Evolutionary conservation across 176 grass and related monocot genomes (phyloP).

Genomic region (Dactylis glomerata): DNA sequence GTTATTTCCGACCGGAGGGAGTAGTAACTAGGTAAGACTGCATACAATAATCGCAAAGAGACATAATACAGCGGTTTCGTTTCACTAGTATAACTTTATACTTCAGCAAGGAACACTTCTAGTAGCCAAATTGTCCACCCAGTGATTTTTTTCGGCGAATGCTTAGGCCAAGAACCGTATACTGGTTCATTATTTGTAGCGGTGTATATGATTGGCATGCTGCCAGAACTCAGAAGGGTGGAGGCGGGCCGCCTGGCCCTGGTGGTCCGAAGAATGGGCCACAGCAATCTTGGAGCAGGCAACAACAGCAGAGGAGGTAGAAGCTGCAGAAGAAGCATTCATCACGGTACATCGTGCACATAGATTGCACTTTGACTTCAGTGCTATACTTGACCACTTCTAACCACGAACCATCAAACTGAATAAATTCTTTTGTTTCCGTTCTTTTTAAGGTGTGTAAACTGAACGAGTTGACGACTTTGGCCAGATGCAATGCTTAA

Average conservation of each 20-base stretch:
- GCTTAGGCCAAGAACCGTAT: not conserved
- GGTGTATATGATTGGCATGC: not conserved
- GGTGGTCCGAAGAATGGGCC: constrained; percentile 23
- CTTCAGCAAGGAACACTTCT: not conserved
- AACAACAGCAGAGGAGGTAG: constrained; percentile 54
- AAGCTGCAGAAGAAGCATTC: constrained; percentile 19
- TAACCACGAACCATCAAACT: not conserved
- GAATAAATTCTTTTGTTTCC: not conserved
- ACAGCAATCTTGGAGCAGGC: constrained; percentile 47
- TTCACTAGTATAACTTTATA: not conserved
- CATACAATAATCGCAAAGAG: not conserved
- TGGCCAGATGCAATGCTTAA: not conserved
- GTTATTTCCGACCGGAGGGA: no score
- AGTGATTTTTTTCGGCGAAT: not conserved
- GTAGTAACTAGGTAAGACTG: not conserved
- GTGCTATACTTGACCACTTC: not conserved
- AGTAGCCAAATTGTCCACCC: not conserved
- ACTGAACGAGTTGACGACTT: not conserved
- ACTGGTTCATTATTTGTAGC: not conserved
- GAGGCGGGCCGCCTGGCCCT: constrained; percentile 35
- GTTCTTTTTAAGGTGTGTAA: not conserved
- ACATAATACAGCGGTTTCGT: not conserved
- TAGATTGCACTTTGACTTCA: not conserved
- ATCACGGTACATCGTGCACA: not conserved
- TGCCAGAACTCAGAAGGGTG: constrained; percentile 42